phyloP scores from a whole-genome alignment of 176 grass and related monocot genomes.

The Rhynchospora tenuis region DNA sequence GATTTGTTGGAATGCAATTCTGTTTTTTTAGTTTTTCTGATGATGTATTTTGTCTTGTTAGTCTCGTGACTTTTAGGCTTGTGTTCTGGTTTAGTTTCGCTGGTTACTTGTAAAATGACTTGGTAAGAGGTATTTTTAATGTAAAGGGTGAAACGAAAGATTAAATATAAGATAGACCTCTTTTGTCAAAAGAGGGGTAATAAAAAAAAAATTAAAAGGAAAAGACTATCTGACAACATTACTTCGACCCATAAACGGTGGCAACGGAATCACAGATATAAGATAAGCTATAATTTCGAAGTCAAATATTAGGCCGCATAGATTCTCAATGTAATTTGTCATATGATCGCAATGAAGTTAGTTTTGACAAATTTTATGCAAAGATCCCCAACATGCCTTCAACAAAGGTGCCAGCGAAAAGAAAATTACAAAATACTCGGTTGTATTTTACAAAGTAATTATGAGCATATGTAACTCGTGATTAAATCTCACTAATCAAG shows the following conservation, averaged over 20 bases:
- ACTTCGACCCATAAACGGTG: not conserved
- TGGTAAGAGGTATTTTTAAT: too few species aligned
- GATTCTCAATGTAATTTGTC: not conserved
- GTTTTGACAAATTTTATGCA: not conserved
- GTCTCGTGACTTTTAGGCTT: too few species aligned
- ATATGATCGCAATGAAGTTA: not conserved
- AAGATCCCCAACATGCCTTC: not conserved
- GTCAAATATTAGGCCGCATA: not conserved
- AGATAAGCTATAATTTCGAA: not conserved
- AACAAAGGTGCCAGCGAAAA: not conserved
- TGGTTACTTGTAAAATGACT: too few species aligned
- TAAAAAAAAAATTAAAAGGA: too few species aligned
- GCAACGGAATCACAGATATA: not conserved
- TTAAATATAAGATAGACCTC: too few species aligned
- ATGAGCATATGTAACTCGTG: not conserved
- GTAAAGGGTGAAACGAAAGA: too few species aligned
- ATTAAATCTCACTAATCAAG: constrained; percentile 9
- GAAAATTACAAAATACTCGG: not conserved
- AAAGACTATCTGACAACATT: not conserved
- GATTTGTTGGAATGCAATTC: too few species aligned
- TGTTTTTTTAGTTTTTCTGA: too few species aligned
- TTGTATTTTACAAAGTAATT: not conserved
- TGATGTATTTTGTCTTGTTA: too few species aligned
- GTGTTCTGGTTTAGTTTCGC: too few species aligned
- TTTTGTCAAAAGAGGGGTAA: too few species aligned